These are phyloP conservation scores for Luzula sylvatica DNA, from an alignment of 176 grass and related monocot species.

Conservation along the genomic window DNA sequence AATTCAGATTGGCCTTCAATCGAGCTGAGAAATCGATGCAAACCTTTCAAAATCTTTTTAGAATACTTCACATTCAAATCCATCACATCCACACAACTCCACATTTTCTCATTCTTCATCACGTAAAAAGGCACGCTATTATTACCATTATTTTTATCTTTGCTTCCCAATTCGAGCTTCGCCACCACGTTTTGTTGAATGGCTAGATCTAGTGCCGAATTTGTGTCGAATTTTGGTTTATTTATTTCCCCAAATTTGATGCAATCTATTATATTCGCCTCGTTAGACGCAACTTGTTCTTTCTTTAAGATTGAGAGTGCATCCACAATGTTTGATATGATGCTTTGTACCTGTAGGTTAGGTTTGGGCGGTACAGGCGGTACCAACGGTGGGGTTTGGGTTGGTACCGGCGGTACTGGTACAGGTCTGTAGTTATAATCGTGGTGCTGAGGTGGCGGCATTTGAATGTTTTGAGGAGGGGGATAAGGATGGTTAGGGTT, in stretches of 20 bases:
- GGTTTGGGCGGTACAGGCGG: neutral
- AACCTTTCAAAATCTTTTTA: constrained; percentile 39
- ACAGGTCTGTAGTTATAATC: constrained; percentile 41
- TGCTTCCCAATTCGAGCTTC: constrained; percentile 43
- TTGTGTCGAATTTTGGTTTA: constrained; percentile 54
- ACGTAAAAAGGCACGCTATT: constrained; percentile 45
- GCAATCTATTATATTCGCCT: constrained; percentile 79
- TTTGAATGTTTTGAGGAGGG: constrained; percentile 26
- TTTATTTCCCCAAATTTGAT: constrained; percentile 52
- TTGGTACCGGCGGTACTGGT: constrained; percentile 4
- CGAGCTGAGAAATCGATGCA: constrained; percentile 52
- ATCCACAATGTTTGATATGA: constrained; percentile 34
- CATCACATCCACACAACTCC: constrained; percentile 89
- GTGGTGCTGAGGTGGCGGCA: constrained; percentile 4
- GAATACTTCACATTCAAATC: constrained; percentile 45
- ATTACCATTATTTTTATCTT: neutral
- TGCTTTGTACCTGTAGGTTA: constrained; percentile 36
- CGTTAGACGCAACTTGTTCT: constrained; percentile 73
- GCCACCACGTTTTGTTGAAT: constrained; percentile 43
- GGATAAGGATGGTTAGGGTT: constrained; percentile 33
- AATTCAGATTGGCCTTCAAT: constrained; percentile 29
- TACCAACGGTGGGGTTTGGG: too few relatives aligned
- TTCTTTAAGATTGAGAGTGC: constrained; percentile 64
- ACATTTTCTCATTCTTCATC: constrained; percentile 43
- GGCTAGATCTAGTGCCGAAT: constrained; percentile 47